Base-by-base conservation (phyloP, 345 rosid genomes). In the Pelargonium nanum region DNA sequence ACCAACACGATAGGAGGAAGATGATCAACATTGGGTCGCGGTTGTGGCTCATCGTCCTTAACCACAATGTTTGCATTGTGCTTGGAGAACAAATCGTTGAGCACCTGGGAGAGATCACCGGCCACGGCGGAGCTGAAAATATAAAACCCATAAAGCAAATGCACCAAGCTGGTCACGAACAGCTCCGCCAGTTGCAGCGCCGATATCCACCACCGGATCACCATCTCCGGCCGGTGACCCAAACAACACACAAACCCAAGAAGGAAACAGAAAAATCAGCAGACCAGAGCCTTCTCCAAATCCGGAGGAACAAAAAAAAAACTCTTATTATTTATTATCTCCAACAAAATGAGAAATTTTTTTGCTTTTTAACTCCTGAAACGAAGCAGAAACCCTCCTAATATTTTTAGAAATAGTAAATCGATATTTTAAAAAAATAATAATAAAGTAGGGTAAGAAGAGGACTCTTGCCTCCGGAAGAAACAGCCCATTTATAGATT, bases 1-100 rank as follows among this genome's bases (percentile, higher is more conserved):
- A 94, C 91, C 52, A 94, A 57, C 44, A 94, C 99, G 64, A 94
- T 88, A 19, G 97, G 97, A 75, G 95, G 87, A 70, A 90, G 51
- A 68, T 66, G 77, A 70, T 32, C 67, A 55, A 45, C 70, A 55
- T 61, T 63, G 22, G 71, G 22, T 22, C 22, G 28, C 62, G 62
- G 16, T 67, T 76, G 21, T 73, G 78, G 19, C 67, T 74, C 67
- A 34, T 34, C 45, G 45, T 34, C 45, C 45, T 34, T 34, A 15
- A 34, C 45, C 45, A 34, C 76, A 60, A 74, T 8, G 67, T 72
- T 63, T 26, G 72, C 57, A 61, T 80, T 82, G 24, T 83, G 63
- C 62, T 85, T 90, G 62, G 76, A 78, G 70, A 83, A 59, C 54
- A 55, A 64, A 17, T 83, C 88, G 16, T 69, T 82, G 74, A 89